A percentile compares a stretch with the other conserved stretches of the same genome.
These are phyloP conservation scores for Fusarium proliferatum DNA, from an alignment of 2,329 filamentous ascomycete genomes.

Conservation along the genomic window DNA sequence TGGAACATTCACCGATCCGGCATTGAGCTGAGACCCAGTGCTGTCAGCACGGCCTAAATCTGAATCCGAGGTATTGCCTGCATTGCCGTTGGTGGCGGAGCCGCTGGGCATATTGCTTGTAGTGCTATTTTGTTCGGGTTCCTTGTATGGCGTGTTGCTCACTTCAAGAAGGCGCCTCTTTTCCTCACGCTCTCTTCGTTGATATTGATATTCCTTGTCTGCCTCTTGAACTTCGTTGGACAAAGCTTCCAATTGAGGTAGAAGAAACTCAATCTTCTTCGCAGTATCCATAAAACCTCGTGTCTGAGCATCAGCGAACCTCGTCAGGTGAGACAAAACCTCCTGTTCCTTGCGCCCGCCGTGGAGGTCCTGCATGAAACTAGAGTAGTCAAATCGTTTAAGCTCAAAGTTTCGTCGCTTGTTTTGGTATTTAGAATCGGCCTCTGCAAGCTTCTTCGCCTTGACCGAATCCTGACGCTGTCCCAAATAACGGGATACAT, in stretches of 20 bases:
- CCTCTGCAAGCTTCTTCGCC: constrained; percentile 95
- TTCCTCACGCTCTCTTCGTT: constrained; percentile 94
- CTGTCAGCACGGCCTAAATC: constrained; percentile 80
- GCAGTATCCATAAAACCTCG: constrained; percentile 83
- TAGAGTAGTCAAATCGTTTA: constrained; percentile 98
- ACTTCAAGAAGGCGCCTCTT: constrained; percentile 92
- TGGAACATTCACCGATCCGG: constrained; percentile 47
- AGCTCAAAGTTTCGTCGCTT: constrained; percentile 96
- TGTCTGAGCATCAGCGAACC: constrained; percentile 91
- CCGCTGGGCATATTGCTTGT: constrained; percentile 49
- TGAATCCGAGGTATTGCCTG: constrained; percentile 68
- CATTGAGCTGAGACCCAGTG: constrained; percentile 74
- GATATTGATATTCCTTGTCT: constrained; percentile 96
- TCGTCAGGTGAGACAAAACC: constrained; percentile 92
- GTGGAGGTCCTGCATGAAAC: constrained; percentile 99
- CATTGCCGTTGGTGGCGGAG: constrained; percentile 57
- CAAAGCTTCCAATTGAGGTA: constrained; percentile 90
- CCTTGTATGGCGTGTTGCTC: constrained; percentile 78
- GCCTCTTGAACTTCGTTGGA: constrained; percentile 90
- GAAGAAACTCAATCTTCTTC: constrained; percentile 85
- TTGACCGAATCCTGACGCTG: constrained; percentile 96
- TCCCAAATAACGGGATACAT: constrained; percentile 94
- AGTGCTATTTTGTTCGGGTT: constrained; percentile 70
- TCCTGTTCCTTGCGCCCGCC: constrained; percentile 99
- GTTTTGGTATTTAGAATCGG: constrained; percentile 94